phyloP scores from a whole-genome alignment of 1,139 yeast genomes.

The Groenewaldozyma auringiensis region DNA sequence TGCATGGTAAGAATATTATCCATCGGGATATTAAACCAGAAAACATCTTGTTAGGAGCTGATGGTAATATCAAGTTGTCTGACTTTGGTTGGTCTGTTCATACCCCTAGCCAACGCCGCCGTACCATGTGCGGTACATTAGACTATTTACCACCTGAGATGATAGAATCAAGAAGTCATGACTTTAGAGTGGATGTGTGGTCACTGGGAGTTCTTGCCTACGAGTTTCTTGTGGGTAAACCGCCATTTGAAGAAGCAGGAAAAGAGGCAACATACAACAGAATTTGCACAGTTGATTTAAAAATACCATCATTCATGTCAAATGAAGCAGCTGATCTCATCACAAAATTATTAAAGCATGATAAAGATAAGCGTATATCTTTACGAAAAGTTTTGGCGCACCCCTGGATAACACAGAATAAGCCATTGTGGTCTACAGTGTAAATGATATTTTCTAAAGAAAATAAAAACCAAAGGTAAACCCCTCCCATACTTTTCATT shows the following conservation, averaged over 20 bases:
- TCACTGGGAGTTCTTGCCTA: slow-evolving; percentile 82
- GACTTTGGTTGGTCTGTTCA: slow-evolving; percentile 97
- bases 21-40: slow-evolving; percentile 94
- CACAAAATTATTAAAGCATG: slow-evolving; percentile 48
- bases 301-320: slow-evolving; percentile 62
- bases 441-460: slow-evolving; percentile 5
- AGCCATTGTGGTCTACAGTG: slow-evolving; percentile 40
- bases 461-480: neutral
- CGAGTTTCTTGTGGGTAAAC: slow-evolving; percentile 80
- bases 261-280: slow-evolving; percentile 69
- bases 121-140: slow-evolving; percentile 89
- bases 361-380: slow-evolving; percentile 58
- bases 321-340: slow-evolving; percentile 75
- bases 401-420: slow-evolving; percentile 74
- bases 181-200: slow-evolving; percentile 81
- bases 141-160: slow-evolving; percentile 95
- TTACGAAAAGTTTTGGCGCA: slow-evolving; percentile 58
- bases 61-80: slow-evolving; percentile 62
- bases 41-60: slow-evolving; percentile 65
- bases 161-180: slow-evolving; percentile 79
- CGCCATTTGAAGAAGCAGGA: slow-evolving; percentile 80
- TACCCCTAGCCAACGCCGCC: slow-evolving; percentile 47
- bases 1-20: slow-evolving; percentile 71
- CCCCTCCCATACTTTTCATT: neutral
- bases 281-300: slow-evolving; percentile 67